Evolutionary conservation across 441 rosid genomes (phyloP), one percentile per base, ranked within the genome.

Genomic region (Dalechampia spathulata): DNA sequence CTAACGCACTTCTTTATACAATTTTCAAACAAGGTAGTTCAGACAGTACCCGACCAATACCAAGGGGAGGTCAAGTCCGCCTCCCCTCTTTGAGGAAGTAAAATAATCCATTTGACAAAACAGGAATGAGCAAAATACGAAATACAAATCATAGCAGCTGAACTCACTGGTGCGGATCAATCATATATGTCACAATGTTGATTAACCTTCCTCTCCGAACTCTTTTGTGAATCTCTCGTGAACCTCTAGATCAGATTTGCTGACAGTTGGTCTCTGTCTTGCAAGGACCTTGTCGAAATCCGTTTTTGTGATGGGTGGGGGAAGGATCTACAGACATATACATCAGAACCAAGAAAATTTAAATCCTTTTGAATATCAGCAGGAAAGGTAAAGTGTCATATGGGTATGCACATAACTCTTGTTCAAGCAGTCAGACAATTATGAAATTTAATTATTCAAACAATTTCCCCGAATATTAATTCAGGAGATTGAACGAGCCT

Each of bases 141-240:
- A 72, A 60, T 73, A 74, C 82, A 83, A 64, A 75, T 67, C 58
- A 69, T 53, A 57, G 66, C 58, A 50, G 56, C 39, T 54, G 61
- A 64, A 68, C 68, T 69, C 70, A 65, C 66, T 41, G 55, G 68
- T 37, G 48, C 27, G 60, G 49, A 45, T 53, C 72, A 58, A 26
- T 44, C 39, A 8, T 30, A 30, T n/a, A 19, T 48, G 12, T 56
- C 13, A 17, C 52, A 40, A 50, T 64, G 41, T 58, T 34, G 61
- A 55, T 85, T 63, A 93, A 64, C 99, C 99, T 77, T 93, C 99
- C 84, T 93, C 99, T 55, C 99, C 99, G 72, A 93, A 93, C 82
- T 93, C 99, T 55, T 81, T 85, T 6, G 99, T 93, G 81, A 93
- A 93, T 83, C 91, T 87, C 82, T 90, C 97, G 5, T 90, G 99